Conservation (phyloP, 371 early-diverging fungal genomes). For the Zopfochytrium polystomum region DNA sequence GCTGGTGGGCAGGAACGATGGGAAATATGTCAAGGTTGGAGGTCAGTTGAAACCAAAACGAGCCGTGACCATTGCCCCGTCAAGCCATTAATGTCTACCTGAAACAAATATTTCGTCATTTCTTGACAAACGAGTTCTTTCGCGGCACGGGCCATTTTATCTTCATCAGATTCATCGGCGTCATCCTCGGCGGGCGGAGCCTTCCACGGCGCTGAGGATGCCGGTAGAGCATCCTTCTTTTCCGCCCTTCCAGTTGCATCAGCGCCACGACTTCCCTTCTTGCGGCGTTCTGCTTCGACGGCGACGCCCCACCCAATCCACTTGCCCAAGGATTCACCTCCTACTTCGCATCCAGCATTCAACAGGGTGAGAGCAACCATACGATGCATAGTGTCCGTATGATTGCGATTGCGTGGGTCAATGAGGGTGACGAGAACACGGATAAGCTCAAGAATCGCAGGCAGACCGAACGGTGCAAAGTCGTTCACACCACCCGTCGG, state of each 20-base stretch:
- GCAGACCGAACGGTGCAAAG: conserved; percentile 63
- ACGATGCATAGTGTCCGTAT: conserved; percentile 89
- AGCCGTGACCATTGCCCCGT: conserved; percentile 2
- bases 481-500: no score
- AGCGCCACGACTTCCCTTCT: no score
- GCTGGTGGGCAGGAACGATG: conserved; percentile 14
- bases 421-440: conserved; percentile 85
- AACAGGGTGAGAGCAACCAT: conserved; percentile 68
- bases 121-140: conserved; percentile 76
- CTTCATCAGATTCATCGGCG: conserved; percentile 27
- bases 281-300: conserved; percentile 13
- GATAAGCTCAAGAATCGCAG: conserved; percentile 82
- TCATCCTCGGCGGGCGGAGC: no score
- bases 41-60: conserved; percentile 12
- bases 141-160: conserved; percentile 54
- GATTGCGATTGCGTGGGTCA: conserved; percentile 85
- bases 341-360: conserved; percentile 78
- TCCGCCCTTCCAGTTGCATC: no score
- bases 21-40: background rate
- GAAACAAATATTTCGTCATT: conserved; percentile 81
- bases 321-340: conserved; percentile 72
- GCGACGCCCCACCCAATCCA: conserved; percentile 44
- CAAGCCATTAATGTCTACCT: conserved; percentile 52
- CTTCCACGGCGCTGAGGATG: no score
- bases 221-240: no score